Evolutionary conservation across 108 stramenopile genomes (phyloP).

Genomic region (Fragilaria crotonensis): DNA sequence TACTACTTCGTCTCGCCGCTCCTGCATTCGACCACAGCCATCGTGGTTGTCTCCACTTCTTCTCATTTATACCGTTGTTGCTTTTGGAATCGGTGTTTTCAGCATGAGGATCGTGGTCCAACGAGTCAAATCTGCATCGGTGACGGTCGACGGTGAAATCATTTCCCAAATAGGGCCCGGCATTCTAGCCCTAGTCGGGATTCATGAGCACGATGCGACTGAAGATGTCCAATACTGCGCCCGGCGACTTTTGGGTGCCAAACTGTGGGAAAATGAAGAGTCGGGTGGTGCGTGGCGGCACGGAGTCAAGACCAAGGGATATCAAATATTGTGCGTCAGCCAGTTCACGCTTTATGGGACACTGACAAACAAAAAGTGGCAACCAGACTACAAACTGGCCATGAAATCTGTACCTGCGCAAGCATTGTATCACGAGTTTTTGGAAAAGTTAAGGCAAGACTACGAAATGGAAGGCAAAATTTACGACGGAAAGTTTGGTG

Average conservation of each 20-base stretch:
- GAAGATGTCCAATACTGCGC: slow-evolving; percentile 70
- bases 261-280: slow-evolving; percentile 73
- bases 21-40: no score
- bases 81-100: no score
- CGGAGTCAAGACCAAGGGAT: slow-evolving; percentile 59
- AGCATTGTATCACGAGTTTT: slow-evolving; percentile 56
- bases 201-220: slow-evolving; percentile 62
- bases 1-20: no score
- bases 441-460: slow-evolving; percentile 44
- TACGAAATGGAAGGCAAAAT: slow-evolving; percentile 57
- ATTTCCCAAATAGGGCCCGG: slow-evolving; percentile 78
- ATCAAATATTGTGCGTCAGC: slow-evolving; percentile 67
- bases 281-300: slow-evolving; percentile 61
- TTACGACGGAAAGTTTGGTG: slow-evolving; percentile 73
- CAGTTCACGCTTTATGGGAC: slow-evolving; percentile 87
- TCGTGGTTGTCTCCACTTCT: no score
- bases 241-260: slow-evolving; percentile 52
- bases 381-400: slow-evolving; percentile 77
- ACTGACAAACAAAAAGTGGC: slow-evolving; percentile 62
- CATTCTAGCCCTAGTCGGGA: slow-evolving; percentile 60
- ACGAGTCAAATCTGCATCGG: slow-evolving; percentile 83
- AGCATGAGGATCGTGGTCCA: slow-evolving; percentile 82
- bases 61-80: no score
- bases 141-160: slow-evolving; percentile 54
- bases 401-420: slow-evolving; percentile 70